Evolutionary conservation across 108 stramenopile species (phyloP), one percentile per base, ranked within the genome.

Genomic region (Stephanodiscus minutulus): DNA sequence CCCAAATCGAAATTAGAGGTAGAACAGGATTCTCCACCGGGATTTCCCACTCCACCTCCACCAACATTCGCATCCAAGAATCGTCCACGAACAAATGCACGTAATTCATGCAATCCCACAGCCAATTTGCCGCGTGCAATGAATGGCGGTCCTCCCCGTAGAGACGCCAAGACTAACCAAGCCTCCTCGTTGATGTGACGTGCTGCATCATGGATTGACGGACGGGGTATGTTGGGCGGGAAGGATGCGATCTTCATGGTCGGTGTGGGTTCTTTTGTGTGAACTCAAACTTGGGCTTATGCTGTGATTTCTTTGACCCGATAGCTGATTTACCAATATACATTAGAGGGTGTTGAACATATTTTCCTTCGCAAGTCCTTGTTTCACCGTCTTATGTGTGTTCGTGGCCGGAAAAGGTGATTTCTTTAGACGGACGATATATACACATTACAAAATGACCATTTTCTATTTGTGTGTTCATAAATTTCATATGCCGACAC

Each of bases 161-260:
- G 74, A 3, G 91, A 91, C 1, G 89, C 84, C 61, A 94, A 73
- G 17, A 94, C 86, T 36, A 86, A 68, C 3, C 89, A 64, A 0
- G 90, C 87, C 73, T 94, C 93, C 75, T 86, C 82, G 66, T 86
- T 87, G 18, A 94, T 77, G 59, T 90, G 89, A 7, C 88, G 83
- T 13, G 89, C 86, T 7, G 93, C 87, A 21, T 28, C 28, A 52
- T 47, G 46, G 65, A 65, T 39, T 7, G 69, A 48, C 20, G 75
- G 68, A 25, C 52, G 75, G 43, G 67, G 52, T 52, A 44, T 35
- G 53, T 25, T 56, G 46, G 74, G 74, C n/a, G 74, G 74, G 53
- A 31, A 68, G 54, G 75, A 76, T 17, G 67, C 60, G 33, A 72
- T 72, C 3, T 27, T 61, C 21, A 71, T 71, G 31, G 25, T 24